phyloP scores from a whole-genome alignment of 345 rosid genomes.

The Pugionium dolabratum region DNA sequence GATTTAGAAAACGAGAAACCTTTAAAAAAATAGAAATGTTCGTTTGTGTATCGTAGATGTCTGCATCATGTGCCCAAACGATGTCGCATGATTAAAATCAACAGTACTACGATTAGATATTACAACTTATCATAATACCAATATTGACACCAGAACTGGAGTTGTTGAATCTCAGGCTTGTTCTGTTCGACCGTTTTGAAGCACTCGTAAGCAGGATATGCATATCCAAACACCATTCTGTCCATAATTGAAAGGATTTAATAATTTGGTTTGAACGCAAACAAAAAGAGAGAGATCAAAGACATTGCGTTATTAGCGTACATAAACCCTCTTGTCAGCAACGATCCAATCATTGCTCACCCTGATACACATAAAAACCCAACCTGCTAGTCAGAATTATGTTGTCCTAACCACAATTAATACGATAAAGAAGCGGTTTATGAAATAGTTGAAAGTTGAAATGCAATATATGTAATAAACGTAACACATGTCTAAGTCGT shows the following conservation, averaged over 20 bases:
- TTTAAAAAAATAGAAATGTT: too few relatives aligned
- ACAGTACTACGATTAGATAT: too few relatives aligned
- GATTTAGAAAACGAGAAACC: not conserved
- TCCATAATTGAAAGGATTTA: too few relatives aligned
- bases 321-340: constrained; percentile 56
- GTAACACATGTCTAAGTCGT: too few relatives aligned
- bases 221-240: constrained; percentile 74
- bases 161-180: constrained; percentile 50
- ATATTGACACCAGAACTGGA: constrained; percentile 80
- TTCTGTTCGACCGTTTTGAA: constrained; percentile 61
- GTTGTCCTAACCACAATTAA: not conserved
- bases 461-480: too few relatives aligned
- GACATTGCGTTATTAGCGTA: constrained; percentile 32
- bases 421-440: too few relatives aligned
- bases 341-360: constrained; percentile 54
- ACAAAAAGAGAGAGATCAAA: not conserved
- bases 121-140: too few relatives aligned
- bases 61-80: too few relatives aligned
- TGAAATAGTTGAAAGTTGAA: too few relatives aligned
- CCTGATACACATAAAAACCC: constrained; percentile 13
- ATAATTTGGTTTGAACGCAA: not conserved
- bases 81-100: too few relatives aligned
- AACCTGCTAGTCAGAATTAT: not conserved
- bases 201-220: constrained; percentile 80
- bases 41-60: too few relatives aligned